Base-by-base conservation (phyloP, 768 basidiomycete genomes). In the Coprinopsis sp. region DNA sequence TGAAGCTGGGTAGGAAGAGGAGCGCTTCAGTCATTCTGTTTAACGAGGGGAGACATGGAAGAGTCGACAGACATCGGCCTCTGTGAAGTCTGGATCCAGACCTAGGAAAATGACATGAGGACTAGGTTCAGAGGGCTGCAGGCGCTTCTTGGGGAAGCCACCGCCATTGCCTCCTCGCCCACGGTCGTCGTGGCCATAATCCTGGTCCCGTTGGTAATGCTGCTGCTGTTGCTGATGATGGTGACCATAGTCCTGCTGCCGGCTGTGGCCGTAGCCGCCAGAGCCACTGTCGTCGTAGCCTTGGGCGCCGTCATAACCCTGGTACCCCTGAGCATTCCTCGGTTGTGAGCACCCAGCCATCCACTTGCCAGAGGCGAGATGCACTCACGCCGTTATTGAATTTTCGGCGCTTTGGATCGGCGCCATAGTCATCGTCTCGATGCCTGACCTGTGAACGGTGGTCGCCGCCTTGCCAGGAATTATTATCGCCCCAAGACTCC, bases 41-140 rank as follows among this genome's bases (percentile, higher is more conserved):
- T 54, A 58, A 52, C 43, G 52, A 46, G 56, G 45, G 57, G 51
- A 65, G 61, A 58, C 65, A 58, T 54, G 63, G 57, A 58, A 58
- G 54, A 62, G 58, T 65, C 62, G 58, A 83, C 87, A 71, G 68
- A 96, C 93, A 76, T 94, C 91, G 58, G 86, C 82, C 74, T 96
- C 93, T 44, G 85, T 86, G 59, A 94, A 89, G 64, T 92, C 91
- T 47, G 84, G 82, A 65, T 96, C 93, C 49, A 97, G 67, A 46
- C 93, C 93, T 51, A 97, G 81, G 66, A 96, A 95, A 60, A 96
- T 95, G 62, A 97, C 89, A 69, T 97, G 92, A 36, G 84, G 81
- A 61, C 87, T 91, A 37, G 89, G 84, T 63, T 91, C 88, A 44
- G 89, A 92, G 24, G 89, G 85, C 48, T 79, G 72, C 33, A 89